A percentile compares a stretch with the other conserved stretches of the same genome.
These are phyloP conservation scores for Prosopis cineraria DNA, from an alignment of 306 rosid genomes.

Conservation along the genomic window DNA sequence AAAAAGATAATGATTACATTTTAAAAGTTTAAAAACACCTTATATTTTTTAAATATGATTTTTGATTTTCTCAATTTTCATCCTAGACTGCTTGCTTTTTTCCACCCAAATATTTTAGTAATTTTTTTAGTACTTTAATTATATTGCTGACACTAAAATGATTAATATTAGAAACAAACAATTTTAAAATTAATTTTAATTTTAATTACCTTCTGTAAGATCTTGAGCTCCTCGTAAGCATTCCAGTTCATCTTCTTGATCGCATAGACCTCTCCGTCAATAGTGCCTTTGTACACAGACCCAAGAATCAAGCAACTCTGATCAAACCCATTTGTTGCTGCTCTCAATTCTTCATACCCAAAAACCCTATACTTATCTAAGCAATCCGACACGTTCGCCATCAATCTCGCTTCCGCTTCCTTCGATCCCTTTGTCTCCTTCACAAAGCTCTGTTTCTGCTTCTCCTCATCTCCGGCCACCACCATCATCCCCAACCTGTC, in stretches of 20 bases:
- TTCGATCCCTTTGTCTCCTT: constrained; percentile 32
- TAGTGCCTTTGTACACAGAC: constrained; percentile 70
- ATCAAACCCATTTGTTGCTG: constrained; percentile 71
- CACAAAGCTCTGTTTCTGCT: constrained; percentile 20
- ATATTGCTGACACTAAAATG: not conserved
- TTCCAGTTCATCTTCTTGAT: constrained; percentile 98
- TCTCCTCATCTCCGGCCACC: constrained; percentile 44
- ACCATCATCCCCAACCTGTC: constrained; percentile 10
- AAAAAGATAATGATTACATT: too few relatives aligned
- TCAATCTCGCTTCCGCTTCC: constrained; percentile 56
- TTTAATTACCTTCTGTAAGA: constrained; percentile 81
- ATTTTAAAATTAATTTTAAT: not conserved
- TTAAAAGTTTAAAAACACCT: too few relatives aligned
- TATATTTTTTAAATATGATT: too few relatives aligned
- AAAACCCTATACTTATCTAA: constrained; percentile 90
- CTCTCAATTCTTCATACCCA: constrained; percentile 60
- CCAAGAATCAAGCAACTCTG: constrained; percentile 73
- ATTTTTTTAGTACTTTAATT: not conserved
- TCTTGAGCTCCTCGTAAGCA: constrained; percentile 94
- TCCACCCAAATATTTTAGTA: too few relatives aligned
- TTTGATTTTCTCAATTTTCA: not conserved
- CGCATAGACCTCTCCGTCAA: constrained; percentile 66
- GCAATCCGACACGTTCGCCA: constrained; percentile 90
- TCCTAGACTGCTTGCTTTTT: not conserved
- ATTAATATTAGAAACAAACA: not conserved